These are phyloP conservation scores for Arachnopeziza araneosa DNA, from an alignment of 2,329 filamentous ascomycete genomes.

Conservation along the genomic window DNA sequence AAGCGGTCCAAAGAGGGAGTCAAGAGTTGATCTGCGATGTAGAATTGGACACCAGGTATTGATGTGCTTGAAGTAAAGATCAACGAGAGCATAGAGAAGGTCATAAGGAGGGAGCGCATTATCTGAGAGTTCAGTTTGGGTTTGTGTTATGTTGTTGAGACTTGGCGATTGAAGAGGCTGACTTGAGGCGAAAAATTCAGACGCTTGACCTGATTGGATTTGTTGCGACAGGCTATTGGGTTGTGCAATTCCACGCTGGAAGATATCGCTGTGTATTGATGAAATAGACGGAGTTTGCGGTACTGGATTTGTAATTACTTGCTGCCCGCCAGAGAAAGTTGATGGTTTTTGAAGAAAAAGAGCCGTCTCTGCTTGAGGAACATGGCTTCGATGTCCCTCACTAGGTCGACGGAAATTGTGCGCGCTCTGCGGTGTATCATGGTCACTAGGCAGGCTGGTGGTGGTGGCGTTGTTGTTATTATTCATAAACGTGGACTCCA, in stretches of 20 bases:
- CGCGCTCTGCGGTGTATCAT: slow-evolving; percentile 48
- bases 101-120: slow-evolving; percentile 71
- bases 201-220: slow-evolving; percentile 18
- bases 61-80: slow-evolving; percentile 74
- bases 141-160: slow-evolving; percentile 45
- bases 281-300: slow-evolving; percentile 39
- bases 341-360: slow-evolving; percentile 58
- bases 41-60: slow-evolving; percentile 86
- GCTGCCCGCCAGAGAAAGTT: slow-evolving; percentile 42
- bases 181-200: slow-evolving; percentile 30
- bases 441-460: slow-evolving; percentile 46
- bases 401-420: slow-evolving; percentile 41
- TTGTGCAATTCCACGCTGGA: slow-evolving; percentile 41
- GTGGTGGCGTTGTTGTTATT: slow-evolving; percentile 12
- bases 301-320: slow-evolving; percentile 39
- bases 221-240: slow-evolving; percentile 19
- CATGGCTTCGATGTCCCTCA: slow-evolving; percentile 42
- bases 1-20: slow-evolving; percentile 73
- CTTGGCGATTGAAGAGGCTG: slow-evolving; percentile 50
- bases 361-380: slow-evolving; percentile 50
- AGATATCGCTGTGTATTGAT: slow-evolving; percentile 41
- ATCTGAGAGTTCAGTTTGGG: slow-evolving; percentile 46
- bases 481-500: slow-evolving; percentile 50
- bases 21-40: slow-evolving; percentile 76
- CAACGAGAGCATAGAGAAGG: slow-evolving; percentile 64